These are phyloP conservation scores for Boletus subparvulus DNA, from an alignment of 768 basidiomycete species.

Conservation along the genomic window DNA sequence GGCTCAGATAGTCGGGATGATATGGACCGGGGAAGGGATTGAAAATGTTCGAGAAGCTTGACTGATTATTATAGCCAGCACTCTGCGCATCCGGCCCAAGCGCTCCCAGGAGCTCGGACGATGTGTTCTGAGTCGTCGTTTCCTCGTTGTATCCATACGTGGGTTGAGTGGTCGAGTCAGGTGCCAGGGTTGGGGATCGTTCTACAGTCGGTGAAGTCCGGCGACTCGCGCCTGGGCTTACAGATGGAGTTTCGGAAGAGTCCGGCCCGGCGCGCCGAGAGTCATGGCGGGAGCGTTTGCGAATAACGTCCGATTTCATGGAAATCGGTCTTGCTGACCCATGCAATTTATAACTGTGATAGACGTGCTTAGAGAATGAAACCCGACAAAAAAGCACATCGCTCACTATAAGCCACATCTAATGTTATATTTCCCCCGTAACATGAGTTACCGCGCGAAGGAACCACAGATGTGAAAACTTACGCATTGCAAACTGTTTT, in stretches of 20 bases:
- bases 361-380: conserved; percentile 10
- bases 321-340: conserved; percentile 84
- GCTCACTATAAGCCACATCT: conserved; percentile 79
- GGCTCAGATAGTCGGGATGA: conserved; percentile 67
- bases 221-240: conserved; percentile 70
- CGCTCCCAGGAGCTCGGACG: conserved; percentile 55
- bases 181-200: conserved; percentile 63
- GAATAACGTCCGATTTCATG: conserved; percentile 90
- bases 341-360: conserved; percentile 69
- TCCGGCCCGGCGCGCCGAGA: conserved; percentile 57
- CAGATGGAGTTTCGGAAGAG: conserved; percentile 68
- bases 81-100: conserved; percentile 36
- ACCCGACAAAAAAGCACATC: not conserved
- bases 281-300: conserved; percentile 82
- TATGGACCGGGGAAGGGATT: conserved; percentile 68
- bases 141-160: conserved; percentile 53
- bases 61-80: conserved; percentile 26
- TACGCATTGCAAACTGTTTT: conserved; percentile 91
- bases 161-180: conserved; percentile 66
- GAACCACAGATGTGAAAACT: conserved; percentile 34
- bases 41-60: conserved; percentile 37
- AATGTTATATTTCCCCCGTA: conserved; percentile 5
- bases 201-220: conserved; percentile 67
- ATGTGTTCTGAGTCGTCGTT: conserved; percentile 33
- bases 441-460: conserved; percentile 13